Evolutionary conservation across 1,139 yeast genomes (phyloP).

Genomic region (Sugiyamaella xylanicola): DNA sequence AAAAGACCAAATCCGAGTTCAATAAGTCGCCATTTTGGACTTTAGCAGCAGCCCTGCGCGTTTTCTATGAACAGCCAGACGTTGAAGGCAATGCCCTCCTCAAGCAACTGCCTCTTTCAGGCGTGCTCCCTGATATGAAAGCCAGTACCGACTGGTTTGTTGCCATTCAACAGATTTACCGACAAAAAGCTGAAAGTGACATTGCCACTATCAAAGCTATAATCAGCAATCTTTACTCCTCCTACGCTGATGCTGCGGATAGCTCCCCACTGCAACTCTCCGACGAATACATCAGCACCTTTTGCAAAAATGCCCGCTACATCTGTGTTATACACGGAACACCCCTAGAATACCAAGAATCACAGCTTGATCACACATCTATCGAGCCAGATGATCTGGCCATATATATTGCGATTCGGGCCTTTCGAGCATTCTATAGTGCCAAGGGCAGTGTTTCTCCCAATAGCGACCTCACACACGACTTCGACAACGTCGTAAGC

Average conservation of each 20-base stretch:
- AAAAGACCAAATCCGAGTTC: background rate
- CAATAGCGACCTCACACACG: no score
- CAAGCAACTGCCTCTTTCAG: conserved; percentile 66
- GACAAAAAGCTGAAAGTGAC: conserved; percentile 59
- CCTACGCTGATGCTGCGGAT: no score
- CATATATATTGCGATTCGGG: conserved; percentile 35
- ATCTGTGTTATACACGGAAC: conserved; percentile 43
- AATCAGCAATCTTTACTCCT: conserved; percentile 32
- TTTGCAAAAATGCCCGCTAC: conserved; percentile 60
- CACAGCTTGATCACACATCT: background rate
- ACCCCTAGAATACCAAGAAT: conserved; percentile 19
- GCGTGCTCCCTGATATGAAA: conserved; percentile 87
- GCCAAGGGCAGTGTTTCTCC: conserved; percentile 23
- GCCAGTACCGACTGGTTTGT: conserved; percentile 69
- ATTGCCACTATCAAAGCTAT: conserved; percentile 45
- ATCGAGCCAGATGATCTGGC: conserved; percentile 24
- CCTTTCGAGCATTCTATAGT: conserved; percentile 33
- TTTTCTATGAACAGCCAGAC: conserved; percentile 45
- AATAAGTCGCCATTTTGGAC: conserved; percentile 56
- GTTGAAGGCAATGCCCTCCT: background rate
- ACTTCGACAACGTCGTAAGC: no score
- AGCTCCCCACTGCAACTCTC: conserved; percentile 29
- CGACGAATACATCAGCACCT: conserved; percentile 49
- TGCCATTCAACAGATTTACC: conserved; percentile 58
- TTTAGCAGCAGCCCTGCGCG: conserved; percentile 56